phyloP scores from a whole-genome alignment of 805 yeast genomes.

The Kazachstania martiniae region DNA sequence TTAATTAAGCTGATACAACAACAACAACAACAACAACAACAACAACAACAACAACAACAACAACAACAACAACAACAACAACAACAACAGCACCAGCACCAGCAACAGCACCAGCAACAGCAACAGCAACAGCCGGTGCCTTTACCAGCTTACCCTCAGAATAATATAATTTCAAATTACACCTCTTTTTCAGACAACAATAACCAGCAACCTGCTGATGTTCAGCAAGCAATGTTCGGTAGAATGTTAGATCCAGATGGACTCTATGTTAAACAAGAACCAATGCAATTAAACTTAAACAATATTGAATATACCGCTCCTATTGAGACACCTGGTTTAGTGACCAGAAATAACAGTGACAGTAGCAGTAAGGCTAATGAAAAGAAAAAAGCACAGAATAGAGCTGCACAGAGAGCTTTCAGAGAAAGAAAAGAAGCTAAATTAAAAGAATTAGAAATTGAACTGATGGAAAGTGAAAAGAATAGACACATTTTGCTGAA shows the following conservation, averaged over 20 bases:
- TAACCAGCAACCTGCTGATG: too few relatives aligned
- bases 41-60: background rate
- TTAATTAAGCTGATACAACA: constrained; percentile 20
- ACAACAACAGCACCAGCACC: background rate
- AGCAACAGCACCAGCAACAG: background rate
- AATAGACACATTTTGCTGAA: constrained; percentile 38
- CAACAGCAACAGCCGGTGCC: background rate
- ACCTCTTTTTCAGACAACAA: too few relatives aligned
- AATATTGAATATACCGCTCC: too few relatives aligned
- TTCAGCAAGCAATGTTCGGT: too few relatives aligned
- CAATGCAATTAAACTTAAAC: too few relatives aligned
- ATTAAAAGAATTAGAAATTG: constrained; percentile 54
- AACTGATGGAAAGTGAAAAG: constrained; percentile 45
- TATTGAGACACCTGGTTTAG: too few relatives aligned
- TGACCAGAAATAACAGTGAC: background rate
- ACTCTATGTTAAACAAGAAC: too few relatives aligned
- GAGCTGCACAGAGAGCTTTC: constrained; percentile 82
- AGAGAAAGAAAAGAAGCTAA: constrained; percentile 70
- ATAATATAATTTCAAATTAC: too few relatives aligned
- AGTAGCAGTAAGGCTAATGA: constrained; percentile 32
- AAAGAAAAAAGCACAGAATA: constrained; percentile 64
- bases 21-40: constrained; percentile 1
- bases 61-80: background rate
- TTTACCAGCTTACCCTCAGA: too few relatives aligned
- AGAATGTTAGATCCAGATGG: too few relatives aligned